Base-by-base conservation (phyloP, 768 basidiomycete genomes). In the Boletus fagicola region DNA sequence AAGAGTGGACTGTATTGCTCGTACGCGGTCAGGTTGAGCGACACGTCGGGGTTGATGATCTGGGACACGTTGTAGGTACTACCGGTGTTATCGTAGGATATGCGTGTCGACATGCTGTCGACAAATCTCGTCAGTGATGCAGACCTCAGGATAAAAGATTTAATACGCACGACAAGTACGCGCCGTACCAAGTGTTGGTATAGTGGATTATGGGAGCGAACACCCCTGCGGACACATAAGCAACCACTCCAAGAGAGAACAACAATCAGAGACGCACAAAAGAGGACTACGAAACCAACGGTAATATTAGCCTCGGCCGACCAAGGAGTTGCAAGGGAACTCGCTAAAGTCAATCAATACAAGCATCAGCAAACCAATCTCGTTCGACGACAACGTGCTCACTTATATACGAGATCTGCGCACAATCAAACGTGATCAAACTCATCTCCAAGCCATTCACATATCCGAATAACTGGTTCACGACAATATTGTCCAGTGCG, bases 351-450 rank as follows among this genome's bases (percentile, higher is more conserved):
- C 44, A 5, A 35, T 38, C 26, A 31, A 49, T 18, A 11, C 16
- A 46, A 0, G 28, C 13, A 16, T 54, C 22, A 59, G 5, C 9
- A 48, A 38, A 42, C 9, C 13, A 35, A 47, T 30, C 11, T 13
- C 24, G 8, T 16, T 3, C 16, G n/a, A 49, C 10, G 13, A 31
- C 28, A 12, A 53, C 0, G 26, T 9, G 28, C 49, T 51, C 52
- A 49, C 71, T 66, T 8, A 73, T 67, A 56, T 67, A 76, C 10
- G 72, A 57, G 57, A 87, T 83, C 68, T 89, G 86, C 3, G 85
- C 76, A 91, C 90, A 93, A 62, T 92, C 90, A 68, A 93, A 90
- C 33, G 88, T 89, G 65, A 91, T 69, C 58, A 90, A 66, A 60
- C 86, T 84, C 86, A 91, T 89, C 28, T 85, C 84, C 65, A 86